Percentiles rank a stretch among this genome's conserved stretches.
Conservation (phyloP, 2,329 filamentous ascomycete genomes). For the Talaromyces sp. region DNA sequence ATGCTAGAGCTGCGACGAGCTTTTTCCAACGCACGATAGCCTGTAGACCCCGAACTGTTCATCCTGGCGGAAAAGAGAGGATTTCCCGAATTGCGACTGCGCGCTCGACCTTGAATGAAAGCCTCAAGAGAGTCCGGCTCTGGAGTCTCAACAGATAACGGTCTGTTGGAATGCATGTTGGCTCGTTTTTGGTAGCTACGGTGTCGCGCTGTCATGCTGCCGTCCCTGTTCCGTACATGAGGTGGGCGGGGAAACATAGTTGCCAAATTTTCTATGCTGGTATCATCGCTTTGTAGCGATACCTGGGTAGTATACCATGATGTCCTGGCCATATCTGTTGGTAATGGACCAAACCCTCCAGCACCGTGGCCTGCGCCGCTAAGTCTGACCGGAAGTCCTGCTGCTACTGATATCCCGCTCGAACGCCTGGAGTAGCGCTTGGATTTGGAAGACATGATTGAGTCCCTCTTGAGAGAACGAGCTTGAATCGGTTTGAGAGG, state of each 20-base stretch:
- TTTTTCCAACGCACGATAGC: conserved; percentile 35
- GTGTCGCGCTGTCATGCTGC: conserved; percentile 27
- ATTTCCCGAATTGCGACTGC: conserved; percentile 39
- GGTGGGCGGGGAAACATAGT: conserved; percentile 39
- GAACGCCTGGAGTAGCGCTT: conserved; percentile 39
- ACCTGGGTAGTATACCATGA: conserved; percentile 41
- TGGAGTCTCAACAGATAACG: conserved; percentile 33
- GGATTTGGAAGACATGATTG: conserved; percentile 36
- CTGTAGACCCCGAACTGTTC: conserved; percentile 35
- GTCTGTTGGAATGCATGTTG: conserved; percentile 33
- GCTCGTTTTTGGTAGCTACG: conserved; percentile 29
- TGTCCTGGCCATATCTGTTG: conserved; percentile 34
- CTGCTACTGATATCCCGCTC: conserved; percentile 39
- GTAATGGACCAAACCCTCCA: conserved; percentile 39
- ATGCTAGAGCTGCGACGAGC: conserved; percentile 38
- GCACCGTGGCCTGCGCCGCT: conserved; percentile 45
- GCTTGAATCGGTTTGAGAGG: conserved; percentile 38
- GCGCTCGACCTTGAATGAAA: conserved; percentile 41
- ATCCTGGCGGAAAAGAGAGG: conserved; percentile 39
- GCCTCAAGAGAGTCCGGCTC: conserved; percentile 40
- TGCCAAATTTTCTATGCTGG: conserved; percentile 35
- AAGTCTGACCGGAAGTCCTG: conserved; percentile 40
- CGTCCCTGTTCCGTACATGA: conserved; percentile 28
- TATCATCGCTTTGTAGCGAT: conserved; percentile 39
- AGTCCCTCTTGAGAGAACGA: conserved; percentile 39